Percentiles rank a stretch among this genome's conserved stretches.
Evolutionary conservation across 805 yeast species (phyloP).

Genomic region (Limtongia smithiae): DNA sequence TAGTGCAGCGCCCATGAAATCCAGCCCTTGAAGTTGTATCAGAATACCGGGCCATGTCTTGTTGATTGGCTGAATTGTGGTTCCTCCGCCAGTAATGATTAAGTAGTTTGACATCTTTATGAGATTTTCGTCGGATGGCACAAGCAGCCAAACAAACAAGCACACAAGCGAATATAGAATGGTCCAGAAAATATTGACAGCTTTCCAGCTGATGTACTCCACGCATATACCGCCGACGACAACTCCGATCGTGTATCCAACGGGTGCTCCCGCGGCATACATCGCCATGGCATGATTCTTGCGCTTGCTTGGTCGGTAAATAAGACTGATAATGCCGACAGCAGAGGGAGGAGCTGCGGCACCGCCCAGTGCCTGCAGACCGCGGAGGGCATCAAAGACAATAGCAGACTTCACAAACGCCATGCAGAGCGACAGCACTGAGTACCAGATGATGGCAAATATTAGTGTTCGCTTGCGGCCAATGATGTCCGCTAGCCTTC

Average conservation of each 20-base stretch:
- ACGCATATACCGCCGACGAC: conserved; percentile 45
- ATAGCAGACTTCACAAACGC: conserved; percentile 35
- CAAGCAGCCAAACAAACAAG: conserved; percentile 24
- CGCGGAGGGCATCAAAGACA: conserved; percentile 43
- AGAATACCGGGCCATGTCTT: conserved; percentile 38
- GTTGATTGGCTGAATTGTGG: conserved; percentile 42
- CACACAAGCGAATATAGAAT: conserved; percentile 39
- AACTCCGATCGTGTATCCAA: conserved; percentile 45
- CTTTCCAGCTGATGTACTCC: conserved; percentile 43
- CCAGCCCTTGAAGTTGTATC: conserved; percentile 41
- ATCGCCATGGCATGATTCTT: conserved; percentile 31
- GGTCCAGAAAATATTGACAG: conserved; percentile 43
- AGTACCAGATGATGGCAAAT: conserved; percentile 37
- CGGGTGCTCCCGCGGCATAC: conserved; percentile 49
- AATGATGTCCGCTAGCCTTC: conserved; percentile 46
- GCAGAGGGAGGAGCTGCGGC: conserved; percentile 48
- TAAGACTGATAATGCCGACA: conserved; percentile 44
- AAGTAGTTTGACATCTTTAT: no score
- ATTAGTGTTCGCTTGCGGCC: conserved; percentile 44
- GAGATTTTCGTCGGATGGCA: conserved; percentile 46
- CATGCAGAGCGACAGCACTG: conserved; percentile 39
- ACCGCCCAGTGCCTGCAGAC: conserved; percentile 44
- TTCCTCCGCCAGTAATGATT: neutral
- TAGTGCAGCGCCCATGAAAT: conserved; percentile 45
- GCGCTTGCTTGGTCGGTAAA: conserved; percentile 31